phyloP scores from a whole-genome alignment of 1,139 yeast genomes.

The Suzukiozyma palmioleophila region DNA sequence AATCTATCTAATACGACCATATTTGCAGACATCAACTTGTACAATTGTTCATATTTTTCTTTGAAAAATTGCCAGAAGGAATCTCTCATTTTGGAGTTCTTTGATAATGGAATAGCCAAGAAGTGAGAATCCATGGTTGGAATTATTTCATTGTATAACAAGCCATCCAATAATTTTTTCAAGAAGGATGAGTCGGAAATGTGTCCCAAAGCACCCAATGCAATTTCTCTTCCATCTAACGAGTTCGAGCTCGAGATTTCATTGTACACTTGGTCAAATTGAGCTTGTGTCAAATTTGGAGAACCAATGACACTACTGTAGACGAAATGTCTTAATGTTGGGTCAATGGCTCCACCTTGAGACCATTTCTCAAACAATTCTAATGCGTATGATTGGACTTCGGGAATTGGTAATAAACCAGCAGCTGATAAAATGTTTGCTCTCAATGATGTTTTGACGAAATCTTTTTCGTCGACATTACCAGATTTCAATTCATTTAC shows the following conservation, averaged over 20 bases:
- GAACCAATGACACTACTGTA: slow-evolving; percentile 48
- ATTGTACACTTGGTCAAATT: slow-evolving; percentile 43
- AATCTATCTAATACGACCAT: slow-evolving; percentile 64
- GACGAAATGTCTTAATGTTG: slow-evolving; percentile 53
- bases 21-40: slow-evolving; percentile 47
- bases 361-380: slow-evolving; percentile 36
- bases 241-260: slow-evolving; percentile 56
- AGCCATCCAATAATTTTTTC: slow-evolving; percentile 31
- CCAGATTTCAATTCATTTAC: slow-evolving; percentile 31
- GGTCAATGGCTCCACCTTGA: slow-evolving; percentile 39
- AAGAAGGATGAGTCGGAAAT: slow-evolving; percentile 37
- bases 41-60: slow-evolving; percentile 47
- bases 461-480: slow-evolving; percentile 30
- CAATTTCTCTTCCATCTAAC: slow-evolving; percentile 65
- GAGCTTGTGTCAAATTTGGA: slow-evolving; percentile 32
- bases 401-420: slow-evolving; percentile 47
- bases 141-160: slow-evolving; percentile 39
- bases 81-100: slow-evolving; percentile 46
- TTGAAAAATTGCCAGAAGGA: slow-evolving; percentile 55
- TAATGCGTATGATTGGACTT: slow-evolving; percentile 44
- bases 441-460: slow-evolving; percentile 48
- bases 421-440: slow-evolving; percentile 49
- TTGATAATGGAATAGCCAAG: slow-evolving; percentile 48
- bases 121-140: slow-evolving; percentile 75
- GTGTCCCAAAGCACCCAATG: slow-evolving; percentile 57